Base-by-base conservation (phyloP, 2,329 filamentous ascomycete genomes). In the Tolypocladium paradoxum region DNA sequence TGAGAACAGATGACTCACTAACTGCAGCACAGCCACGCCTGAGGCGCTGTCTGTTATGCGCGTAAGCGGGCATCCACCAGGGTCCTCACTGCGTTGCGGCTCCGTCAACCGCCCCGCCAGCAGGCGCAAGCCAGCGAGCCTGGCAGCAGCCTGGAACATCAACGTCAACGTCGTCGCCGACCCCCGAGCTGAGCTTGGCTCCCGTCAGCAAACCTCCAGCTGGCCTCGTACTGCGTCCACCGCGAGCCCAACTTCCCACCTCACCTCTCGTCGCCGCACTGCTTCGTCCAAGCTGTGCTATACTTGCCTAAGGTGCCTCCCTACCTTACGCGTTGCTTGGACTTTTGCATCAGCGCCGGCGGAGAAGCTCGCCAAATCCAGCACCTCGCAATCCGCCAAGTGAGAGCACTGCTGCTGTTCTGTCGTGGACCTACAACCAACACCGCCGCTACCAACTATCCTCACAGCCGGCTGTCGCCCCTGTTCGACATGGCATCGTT, bases 401-500 rank as follows among this genome's bases (percentile, higher is more conserved):
- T 33, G 27, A 46, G 14, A 16, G 43, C 18, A 33, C 27, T 31
- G 9, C 9, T 33, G 27, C 27, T 31, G 43, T 11, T 16, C 37
- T n/a, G n/a, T 24, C 36, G 36, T 24, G 20, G n/a, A 43, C 20
- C 43, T 47, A 11, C 27, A 29, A n/a, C 16, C 12, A 46, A n/a
- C 16, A 31, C 27, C 24, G 6, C n/a, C 38, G n/a, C 43, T 7
- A 33, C 27, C 27, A 14, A 14, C n/a, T 18, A 20, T 33, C 6
- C 43, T 20, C 18, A 5, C 16, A 11, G 43, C 27, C 6, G 27
- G 16, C 18, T 31, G 43, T 18, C 43, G 43, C 18, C 18, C 24
- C 45, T 31, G 6, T 36, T 20, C 62, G 70, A 60, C 61, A 93
- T 93, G 88, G 84, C 88, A 56, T 87, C 88, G 55, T 76, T 91